Percentiles rank a stretch among this genome's conserved stretches.
Conservation (phyloP, 192 early-diverging fungal genomes). For the Coemansia sp. region DNA sequence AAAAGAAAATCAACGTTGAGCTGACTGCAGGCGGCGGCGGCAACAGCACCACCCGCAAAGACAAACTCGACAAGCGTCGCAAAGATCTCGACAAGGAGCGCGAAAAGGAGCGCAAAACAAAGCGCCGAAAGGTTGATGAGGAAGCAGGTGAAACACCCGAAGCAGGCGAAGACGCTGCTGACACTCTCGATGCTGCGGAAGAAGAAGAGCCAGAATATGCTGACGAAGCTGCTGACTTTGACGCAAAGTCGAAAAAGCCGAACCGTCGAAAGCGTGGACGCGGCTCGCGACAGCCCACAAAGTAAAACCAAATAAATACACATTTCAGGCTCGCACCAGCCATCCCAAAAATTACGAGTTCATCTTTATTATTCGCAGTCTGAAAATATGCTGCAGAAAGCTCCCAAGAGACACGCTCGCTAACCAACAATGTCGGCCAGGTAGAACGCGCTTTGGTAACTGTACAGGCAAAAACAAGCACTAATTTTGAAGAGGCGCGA, state of each 20-base stretch:
- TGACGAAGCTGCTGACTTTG: slow-evolving; percentile 5
- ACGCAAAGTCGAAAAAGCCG: slow-evolving; percentile 25
- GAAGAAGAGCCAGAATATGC: not conserved
- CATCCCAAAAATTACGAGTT: too few species aligned
- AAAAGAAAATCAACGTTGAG: slow-evolving; percentile 70
- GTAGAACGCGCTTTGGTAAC: slow-evolving; percentile 32
- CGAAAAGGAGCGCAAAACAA: slow-evolving; percentile 13
- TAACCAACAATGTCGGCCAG: not conserved
- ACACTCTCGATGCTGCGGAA: not conserved
- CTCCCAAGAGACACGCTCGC: slow-evolving; percentile 40
- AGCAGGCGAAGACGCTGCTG: not conserved
- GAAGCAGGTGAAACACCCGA: not conserved
- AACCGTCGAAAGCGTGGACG: slow-evolving; percentile 51
- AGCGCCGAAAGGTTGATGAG: slow-evolving; percentile 20
- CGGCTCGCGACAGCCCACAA: slow-evolving; percentile 22
- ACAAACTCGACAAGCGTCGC: slow-evolving; percentile 38
- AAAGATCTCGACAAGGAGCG: slow-evolving; percentile 46
- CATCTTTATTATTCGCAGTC: too few species aligned
- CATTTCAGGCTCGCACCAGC: too few species aligned
- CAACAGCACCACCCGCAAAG: slow-evolving; percentile 49
- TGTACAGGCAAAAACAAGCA: slow-evolving; percentile 23
- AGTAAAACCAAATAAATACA: not conserved
- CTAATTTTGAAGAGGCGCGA: slow-evolving; percentile 20
- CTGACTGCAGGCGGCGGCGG: slow-evolving; percentile 74
- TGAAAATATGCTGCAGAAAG: slow-evolving; percentile 10